These are phyloP conservation scores for Penicillium sp. DNA, from an alignment of 2,329 filamentous ascomycete genomes.

Conservation along the genomic window DNA sequence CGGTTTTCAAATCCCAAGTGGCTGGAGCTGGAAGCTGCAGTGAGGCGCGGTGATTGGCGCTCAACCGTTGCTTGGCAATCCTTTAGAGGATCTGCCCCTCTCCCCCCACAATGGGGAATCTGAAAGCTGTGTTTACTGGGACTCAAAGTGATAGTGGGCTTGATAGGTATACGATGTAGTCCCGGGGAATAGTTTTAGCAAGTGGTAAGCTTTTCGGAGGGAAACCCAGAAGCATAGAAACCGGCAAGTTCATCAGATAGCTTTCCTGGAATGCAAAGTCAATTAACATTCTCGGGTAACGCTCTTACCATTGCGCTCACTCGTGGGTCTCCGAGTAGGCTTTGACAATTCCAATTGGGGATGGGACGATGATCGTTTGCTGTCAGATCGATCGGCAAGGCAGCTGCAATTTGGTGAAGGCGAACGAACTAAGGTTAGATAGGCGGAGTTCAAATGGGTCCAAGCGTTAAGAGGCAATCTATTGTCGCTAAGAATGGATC, in stretches of 20 bases:
- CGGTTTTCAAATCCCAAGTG: neutral
- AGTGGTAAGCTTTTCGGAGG: slow-evolving; percentile 7
- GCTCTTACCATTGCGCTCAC: neutral
- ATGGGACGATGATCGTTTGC: neutral
- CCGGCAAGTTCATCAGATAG: slow-evolving; percentile 1
- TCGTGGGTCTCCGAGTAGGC: neutral
- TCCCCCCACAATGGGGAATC: slow-evolving; percentile 15
- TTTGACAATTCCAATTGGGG: neutral
- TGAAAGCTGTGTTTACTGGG: neutral
- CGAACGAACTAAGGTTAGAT: neutral
- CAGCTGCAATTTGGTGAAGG: neutral
- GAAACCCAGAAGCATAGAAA: neutral
- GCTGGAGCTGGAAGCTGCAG: neutral
- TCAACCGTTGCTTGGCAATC: slow-evolving; percentile 10
- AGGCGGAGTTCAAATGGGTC: neutral
- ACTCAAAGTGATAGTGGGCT: neutral
- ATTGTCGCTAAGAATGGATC: neutral
- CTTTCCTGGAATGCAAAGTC: slow-evolving; percentile 16
- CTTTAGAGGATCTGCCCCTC: slow-evolving; percentile 5
- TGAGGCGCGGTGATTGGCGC: slow-evolving; percentile 8
- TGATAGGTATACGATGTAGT: neutral
- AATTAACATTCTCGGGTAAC: slow-evolving; percentile 9
- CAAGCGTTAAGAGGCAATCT: neutral
- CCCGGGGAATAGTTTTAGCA: neutral
- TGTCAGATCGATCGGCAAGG: slow-evolving; percentile 2